Base-by-base conservation (phyloP, 768 basidiomycete species). In the Lactarius trivialis region DNA sequence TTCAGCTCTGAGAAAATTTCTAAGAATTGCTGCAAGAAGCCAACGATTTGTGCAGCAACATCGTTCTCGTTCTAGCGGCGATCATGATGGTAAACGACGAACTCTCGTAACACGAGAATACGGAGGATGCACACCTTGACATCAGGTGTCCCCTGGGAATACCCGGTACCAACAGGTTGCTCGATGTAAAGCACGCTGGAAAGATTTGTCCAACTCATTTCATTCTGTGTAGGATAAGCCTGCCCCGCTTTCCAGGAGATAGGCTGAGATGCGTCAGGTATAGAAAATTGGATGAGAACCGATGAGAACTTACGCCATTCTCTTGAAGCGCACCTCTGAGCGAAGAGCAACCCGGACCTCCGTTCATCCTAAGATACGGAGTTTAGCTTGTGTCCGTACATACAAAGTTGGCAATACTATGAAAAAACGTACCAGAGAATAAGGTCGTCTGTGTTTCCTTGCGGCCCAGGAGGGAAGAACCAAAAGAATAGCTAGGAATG, bases 101-200 rank as follows among this genome's bases (percentile, higher is more conserved):
- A 14, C 33, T n/a, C 24, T 32, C 17, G 21, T 2, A 28, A 17
- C 14, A 49, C 15, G 26, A 12, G 12, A 41, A 21, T 2, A 32
- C 19, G 2, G 34, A 17, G 28, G 32, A 60, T 4, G 2, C 71
- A 37, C 60, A 76, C 76, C 49, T 58, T 63, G 41, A 85, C 84
- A 60, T 84, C 82, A 0, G 89, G 87, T 15, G 64, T 75, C 19
- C 89, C 89, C 63, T 86, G 85, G 2, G 86, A 86, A 71, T 85
- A 91, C 0, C 89, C 89, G 6, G 88, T 90, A 4, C 89, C 89
- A 33, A 91, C 84, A 3, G 89, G 89, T 65, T 90, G 89, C 65
- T 91, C 89, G 12, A 91, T 81, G 77, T 81, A 91, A 19, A 90
- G 73, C 7, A 89, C 73, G 58, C 85, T 88, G 2, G 87, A 88